Conservation (phyloP, 306 rosid genomes). For the Purshia tridentata region DNA sequence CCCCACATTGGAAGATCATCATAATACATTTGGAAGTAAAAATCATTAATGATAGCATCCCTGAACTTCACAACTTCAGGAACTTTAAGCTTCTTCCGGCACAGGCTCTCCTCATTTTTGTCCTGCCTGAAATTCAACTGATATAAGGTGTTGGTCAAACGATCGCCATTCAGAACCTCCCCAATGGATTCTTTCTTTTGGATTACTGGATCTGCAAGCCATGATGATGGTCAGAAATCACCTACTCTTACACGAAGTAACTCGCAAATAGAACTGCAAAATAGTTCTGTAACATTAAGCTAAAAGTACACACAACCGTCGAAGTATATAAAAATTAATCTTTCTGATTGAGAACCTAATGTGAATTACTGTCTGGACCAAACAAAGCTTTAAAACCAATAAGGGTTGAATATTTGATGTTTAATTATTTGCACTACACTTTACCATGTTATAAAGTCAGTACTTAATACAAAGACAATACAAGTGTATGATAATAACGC, state of each 20-base stretch:
- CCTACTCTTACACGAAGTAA: not conserved
- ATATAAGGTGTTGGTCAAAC: conserved; percentile 58
- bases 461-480: not conserved
- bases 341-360: not conserved
- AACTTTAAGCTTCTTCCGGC: conserved; percentile 56
- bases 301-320: not conserved
- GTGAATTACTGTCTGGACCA: not conserved
- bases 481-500: not conserved
- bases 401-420: not conserved
- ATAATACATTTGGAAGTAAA: conserved; percentile 83
- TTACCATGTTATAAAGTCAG: not conserved
- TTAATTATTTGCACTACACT: not conserved
- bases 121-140: conserved; percentile 58
- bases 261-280: not conserved
- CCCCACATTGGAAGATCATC: conserved; percentile 95
- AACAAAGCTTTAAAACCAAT: conserved; percentile 5
- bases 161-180: conserved; percentile 82
- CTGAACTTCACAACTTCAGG: conserved; percentile 57
- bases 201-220: conserved; percentile 60
- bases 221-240: conserved; percentile 17
- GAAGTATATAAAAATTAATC: not conserved
- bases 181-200: conserved; percentile 80
- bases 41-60: conserved; percentile 60
- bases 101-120: conserved; percentile 43
- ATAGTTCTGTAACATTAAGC: not conserved